phyloP scores from a whole-genome alignment of 2,329 filamentous ascomycete genomes.

The Teratosphaeria destructans region DNA sequence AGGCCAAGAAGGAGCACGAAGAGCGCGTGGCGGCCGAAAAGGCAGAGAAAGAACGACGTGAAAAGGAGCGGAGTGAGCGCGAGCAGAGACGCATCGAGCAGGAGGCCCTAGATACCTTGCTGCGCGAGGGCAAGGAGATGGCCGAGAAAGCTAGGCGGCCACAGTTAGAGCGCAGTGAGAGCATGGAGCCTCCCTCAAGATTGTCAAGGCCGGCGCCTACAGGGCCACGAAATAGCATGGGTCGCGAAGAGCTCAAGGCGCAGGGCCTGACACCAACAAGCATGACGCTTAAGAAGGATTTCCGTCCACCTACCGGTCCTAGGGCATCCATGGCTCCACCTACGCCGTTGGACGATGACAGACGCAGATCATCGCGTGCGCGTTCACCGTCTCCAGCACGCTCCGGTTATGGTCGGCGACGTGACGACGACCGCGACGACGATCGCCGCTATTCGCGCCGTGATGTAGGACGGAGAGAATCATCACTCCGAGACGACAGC shows the following conservation, averaged over 20 bases:
- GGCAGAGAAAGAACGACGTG: constrained; percentile 34
- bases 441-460: constrained; percentile 12
- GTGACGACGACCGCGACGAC: constrained; percentile 14
- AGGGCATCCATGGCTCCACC: constrained; percentile 1
- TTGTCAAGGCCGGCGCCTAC: constrained; percentile 8
- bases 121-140: constrained; percentile 45
- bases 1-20: constrained; percentile 31
- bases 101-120: constrained; percentile 42
- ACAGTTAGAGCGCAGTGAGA: constrained; percentile 37
- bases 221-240: constrained; percentile 14
- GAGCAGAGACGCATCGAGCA: constrained; percentile 48
- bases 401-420: constrained; percentile 16
- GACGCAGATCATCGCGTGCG: constrained; percentile 11
- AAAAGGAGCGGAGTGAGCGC: constrained; percentile 28
- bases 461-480: constrained; percentile 5
- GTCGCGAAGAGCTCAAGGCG: constrained; percentile 21
- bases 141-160: constrained; percentile 43
- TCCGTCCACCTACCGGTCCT: constrained; percentile 7
- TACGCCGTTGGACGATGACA: constrained; percentile 9
- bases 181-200: constrained; percentile 31
- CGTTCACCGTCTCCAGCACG: constrained; percentile 20
- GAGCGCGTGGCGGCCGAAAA: constrained; percentile 44
- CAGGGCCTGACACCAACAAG: constrained; percentile 23
- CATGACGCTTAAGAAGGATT: constrained; percentile 21
- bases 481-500: constrained; percentile 18